Base-by-base conservation (phyloP, 1,139 yeast species). In the Yarrowia galli region DNA sequence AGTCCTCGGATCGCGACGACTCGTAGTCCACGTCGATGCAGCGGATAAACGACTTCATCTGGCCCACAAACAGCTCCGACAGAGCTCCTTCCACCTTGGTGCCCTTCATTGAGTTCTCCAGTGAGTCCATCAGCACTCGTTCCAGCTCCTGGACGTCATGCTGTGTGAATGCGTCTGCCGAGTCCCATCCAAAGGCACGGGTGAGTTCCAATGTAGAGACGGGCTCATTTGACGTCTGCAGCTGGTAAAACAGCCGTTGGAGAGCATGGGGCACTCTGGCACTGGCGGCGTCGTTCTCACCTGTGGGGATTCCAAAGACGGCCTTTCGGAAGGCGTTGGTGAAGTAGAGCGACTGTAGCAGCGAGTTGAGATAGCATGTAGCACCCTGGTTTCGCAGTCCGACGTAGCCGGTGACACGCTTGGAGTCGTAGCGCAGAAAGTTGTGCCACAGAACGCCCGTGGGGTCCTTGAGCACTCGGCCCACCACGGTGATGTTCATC, bases 321-420 rank as follows among this genome's bases (percentile, higher is more conserved):
- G 92, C 85, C 74, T 88, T 87, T 71, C 98, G 85, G 79, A 95
- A 95, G 45, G 83, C 81, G 72, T 87, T 88, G 1, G 99, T 95
- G 74, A 92, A 91, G 76, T 84, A 95, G 74, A 96, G 90, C 25
- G 97, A 91, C 77, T 95, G 99, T 68, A 95, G 79, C 69, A 95
- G 82, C 0, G 98, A 93, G 77, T 95, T 95, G 75, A 95, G 85
- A 77, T 95, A 95, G 77, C 99, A 95, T 0, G 99, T 95, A 4
- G 99, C 99, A 70, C 99, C 99, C 79, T 95, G 99, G 76, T 95
- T 95, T 72, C 87, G 89, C 72, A 95, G 85, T 0, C 99, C 99
- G 10, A 93, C 97, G 76, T 83, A 92, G 0, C 98, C 98, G 0
- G 99, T 91, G 66, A 82, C 87, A 73, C 86, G 84, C 75, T 92